Evolutionary conservation across 345 rosid species (phyloP).

Genomic region (Eutrema heterophyllum): DNA sequence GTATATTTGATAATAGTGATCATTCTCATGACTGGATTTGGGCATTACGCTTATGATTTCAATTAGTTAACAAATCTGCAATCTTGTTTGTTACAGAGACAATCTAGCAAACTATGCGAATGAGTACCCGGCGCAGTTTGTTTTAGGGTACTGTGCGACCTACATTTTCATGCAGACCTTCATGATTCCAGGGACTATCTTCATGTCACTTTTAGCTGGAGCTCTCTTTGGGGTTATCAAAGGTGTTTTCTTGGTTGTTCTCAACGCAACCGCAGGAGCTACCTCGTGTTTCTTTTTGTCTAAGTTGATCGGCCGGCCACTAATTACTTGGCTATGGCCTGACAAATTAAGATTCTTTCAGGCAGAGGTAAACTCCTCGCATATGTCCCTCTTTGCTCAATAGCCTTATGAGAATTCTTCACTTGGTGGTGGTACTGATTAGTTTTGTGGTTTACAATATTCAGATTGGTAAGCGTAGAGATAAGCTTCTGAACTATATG

Average conservation of each 20-base stretch:
- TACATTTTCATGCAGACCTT: slow-evolving; percentile 99
- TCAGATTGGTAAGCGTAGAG: slow-evolving; percentile 87
- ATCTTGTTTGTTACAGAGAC: slow-evolving; percentile 55
- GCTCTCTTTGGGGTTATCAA: slow-evolving; percentile 89
- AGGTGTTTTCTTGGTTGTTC: slow-evolving; percentile 84
- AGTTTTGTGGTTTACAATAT: background rate
- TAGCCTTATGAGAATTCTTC: background rate
- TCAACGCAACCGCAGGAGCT: slow-evolving; percentile 94
- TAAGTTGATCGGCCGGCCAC: slow-evolving; percentile 87
- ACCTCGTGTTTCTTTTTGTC: slow-evolving; percentile 90
- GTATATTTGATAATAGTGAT: too few species aligned
- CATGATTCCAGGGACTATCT: slow-evolving; percentile 99
- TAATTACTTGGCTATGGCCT: slow-evolving; percentile 95
- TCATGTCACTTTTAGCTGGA: slow-evolving; percentile 97
- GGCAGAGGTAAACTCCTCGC: slow-evolving; percentile 54
- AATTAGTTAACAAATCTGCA: background rate
- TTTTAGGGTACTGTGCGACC: slow-evolving; percentile 89
- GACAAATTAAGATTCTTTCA: slow-evolving; percentile 92
- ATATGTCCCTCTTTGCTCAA: background rate
- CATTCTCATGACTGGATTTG: background rate
- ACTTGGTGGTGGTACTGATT: background rate
- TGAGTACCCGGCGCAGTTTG: slow-evolving; percentile 75
- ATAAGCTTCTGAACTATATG: slow-evolving; percentile 94
- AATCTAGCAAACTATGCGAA: slow-evolving; percentile 69
- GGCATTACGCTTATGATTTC: background rate